These are phyloP conservation scores for Kitagawia praeruptora DNA, from an alignment of 129 eudicot genomes.

Conservation along the genomic window DNA sequence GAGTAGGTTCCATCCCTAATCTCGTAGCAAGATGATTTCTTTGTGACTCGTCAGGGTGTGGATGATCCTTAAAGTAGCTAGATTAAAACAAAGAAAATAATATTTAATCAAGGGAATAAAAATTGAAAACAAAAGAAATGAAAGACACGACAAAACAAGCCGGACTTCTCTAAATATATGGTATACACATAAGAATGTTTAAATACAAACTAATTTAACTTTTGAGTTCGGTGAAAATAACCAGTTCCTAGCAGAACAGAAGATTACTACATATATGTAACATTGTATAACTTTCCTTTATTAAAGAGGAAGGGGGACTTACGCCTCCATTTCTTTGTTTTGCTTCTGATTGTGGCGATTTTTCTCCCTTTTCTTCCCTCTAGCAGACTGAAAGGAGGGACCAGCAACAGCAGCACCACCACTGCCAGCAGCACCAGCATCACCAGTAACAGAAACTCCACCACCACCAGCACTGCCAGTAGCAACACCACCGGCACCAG, in stretches of 20 bases:
- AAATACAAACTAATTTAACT: no score
- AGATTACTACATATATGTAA: no score
- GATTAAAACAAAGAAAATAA: not conserved
- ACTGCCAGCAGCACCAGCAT: not conserved
- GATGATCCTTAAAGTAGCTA: not conserved
- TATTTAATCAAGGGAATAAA: no score
- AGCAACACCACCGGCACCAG: not conserved
- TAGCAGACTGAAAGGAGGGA: not conserved
- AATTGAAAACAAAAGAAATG: not conserved
- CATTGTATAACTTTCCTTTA: no score
- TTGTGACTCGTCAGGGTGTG: not conserved
- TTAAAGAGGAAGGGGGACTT: not conserved
- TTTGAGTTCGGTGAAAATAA: no score
- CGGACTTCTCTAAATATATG: not conserved
- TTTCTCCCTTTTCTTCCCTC: not conserved
- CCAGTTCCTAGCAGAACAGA: no score
- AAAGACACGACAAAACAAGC: not conserved
- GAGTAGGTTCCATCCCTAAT: not conserved
- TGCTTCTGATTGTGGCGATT: not conserved
- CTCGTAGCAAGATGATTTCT: not conserved
- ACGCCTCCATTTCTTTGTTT: not conserved
- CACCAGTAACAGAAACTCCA: no score
- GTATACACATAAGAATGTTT: no score
- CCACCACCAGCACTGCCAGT: not conserved
- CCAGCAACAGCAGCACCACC: not conserved